Base-by-base conservation (phyloP, 495 filamentous ascomycete species). In the Aspergillus incahuasiensis region DNA sequence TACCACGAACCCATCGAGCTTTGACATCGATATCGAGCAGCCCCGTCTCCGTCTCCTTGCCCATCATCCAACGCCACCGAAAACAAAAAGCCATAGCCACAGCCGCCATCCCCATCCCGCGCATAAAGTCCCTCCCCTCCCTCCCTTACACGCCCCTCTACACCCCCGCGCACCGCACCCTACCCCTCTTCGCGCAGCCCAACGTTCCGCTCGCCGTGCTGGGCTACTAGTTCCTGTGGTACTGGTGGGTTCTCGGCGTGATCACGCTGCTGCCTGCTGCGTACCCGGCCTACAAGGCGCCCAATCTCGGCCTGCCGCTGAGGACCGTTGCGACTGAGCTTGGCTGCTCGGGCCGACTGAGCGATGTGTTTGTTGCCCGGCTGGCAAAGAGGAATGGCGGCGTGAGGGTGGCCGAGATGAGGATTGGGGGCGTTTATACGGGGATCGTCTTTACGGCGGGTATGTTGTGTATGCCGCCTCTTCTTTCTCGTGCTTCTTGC, bases 171-270 rank as follows among this genome's bases (percentile, higher is more conserved):
- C 43, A 70, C 30, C 70, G 76, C 22, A 82, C 84, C 57, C 32
- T 71, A 25, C 68, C 73, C 58, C 79, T 77, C 1, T 83, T 76
- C 56, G 71, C 68, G 44, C 78, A 71, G 56, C 74, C 74, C 0
- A 71, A 72, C 6, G 69, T 84, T 0, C 62, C 70, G 0, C 65
- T 82, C 20, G 55, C 72, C 5, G 71, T 85, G 1, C 49, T 80
- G 15, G 69, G 74, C 18, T 86, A 81, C 65, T 76, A 68, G 49
- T 85, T 85, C 57, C 61, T 72, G 3, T 84, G 79, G 79, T 85
- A 86, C 64, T 85, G 82, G 82, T 86, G 81, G 82, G 65, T 86
- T 11, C 58, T 85, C 6, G 82, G 79, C 0, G 69, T 86, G 11
- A 79, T 86, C 20, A 85, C 83, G 3, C 74, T 82, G 70, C 67